Conservation (phyloP, 345 rosid genomes). For the Syzygium aromaticum region DNA sequence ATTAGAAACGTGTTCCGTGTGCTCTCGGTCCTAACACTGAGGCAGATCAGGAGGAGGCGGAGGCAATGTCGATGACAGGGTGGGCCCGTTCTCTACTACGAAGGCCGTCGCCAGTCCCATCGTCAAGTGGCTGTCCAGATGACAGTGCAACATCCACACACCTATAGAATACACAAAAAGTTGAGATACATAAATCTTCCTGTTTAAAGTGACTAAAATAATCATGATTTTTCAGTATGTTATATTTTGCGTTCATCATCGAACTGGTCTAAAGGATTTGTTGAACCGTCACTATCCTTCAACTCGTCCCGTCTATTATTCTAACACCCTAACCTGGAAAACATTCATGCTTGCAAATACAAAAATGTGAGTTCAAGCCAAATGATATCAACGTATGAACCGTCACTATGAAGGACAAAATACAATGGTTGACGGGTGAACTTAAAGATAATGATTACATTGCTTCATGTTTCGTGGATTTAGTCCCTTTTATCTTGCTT, state of each 20-base stretch:
- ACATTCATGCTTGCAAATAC: not conserved
- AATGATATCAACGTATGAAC: not conserved
- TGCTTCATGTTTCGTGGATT: not conserved
- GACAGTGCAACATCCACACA: slow-evolving; percentile 10
- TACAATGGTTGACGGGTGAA: not conserved
- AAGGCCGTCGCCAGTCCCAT: slow-evolving; percentile 3
- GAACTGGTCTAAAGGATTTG: not conserved
- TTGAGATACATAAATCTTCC: not conserved
- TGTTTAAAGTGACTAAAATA: not conserved
- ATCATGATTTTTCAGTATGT: not conserved
- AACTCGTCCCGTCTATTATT: not conserved
- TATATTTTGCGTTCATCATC: not conserved
- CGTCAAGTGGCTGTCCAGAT: slow-evolving; percentile 3
- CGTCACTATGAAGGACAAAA: not conserved
- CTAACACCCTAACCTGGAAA: not conserved
- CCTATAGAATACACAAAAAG: not conserved
- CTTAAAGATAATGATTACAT: not conserved
- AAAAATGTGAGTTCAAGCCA: not conserved
- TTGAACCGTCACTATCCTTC: not conserved
- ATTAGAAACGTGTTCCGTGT: not conserved
- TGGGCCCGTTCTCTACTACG: slow-evolving; percentile 7
- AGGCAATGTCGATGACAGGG: slow-evolving; percentile 1
- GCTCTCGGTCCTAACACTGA: not conserved
- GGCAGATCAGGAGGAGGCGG: slow-evolving; percentile 8
- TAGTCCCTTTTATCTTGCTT: not conserved